Evolutionary conservation across 768 basidiomycete genomes (phyloP).

Genomic region (Kwoniella dejecticola): DNA sequence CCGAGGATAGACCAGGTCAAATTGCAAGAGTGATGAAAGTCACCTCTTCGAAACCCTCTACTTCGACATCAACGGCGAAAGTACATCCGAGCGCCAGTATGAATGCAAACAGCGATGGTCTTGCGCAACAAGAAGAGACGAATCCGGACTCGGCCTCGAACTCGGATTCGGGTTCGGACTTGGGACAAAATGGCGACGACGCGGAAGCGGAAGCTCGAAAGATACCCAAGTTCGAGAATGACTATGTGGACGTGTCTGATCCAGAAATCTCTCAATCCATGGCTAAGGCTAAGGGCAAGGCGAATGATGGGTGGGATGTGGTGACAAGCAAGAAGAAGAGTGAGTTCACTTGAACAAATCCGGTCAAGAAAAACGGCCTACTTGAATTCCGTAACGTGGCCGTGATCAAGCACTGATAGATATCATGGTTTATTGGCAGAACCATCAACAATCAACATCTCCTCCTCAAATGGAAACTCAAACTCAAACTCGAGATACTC

Average conservation of each 20-base stretch:
- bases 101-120: no score
- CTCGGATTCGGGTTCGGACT: no score
- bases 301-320: conserved; percentile 51
- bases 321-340: conserved; percentile 43
- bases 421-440: no score
- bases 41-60: neutral
- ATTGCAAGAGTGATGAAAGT: conserved; percentile 48
- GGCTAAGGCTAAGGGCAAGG: conserved; percentile 9
- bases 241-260: conserved; percentile 29
- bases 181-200: neutral
- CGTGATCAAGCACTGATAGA: no score
- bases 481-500: no score
- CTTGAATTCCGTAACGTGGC: no score
- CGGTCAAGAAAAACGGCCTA: no score
- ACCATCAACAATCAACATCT: conserved; percentile 4
- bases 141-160: no score
- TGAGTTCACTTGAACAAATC: conserved; percentile 18
- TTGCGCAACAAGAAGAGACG: no score
- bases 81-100: no score
- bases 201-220: conserved; percentile 4
- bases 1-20: conserved; percentile 40
- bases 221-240: conserved; percentile 32
- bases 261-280: conserved; percentile 3
- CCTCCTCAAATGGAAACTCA: no score
- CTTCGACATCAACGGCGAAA: neutral